Base-by-base conservation (phyloP, 352 stramenopile species). In the Globisporangium solare region DNA sequence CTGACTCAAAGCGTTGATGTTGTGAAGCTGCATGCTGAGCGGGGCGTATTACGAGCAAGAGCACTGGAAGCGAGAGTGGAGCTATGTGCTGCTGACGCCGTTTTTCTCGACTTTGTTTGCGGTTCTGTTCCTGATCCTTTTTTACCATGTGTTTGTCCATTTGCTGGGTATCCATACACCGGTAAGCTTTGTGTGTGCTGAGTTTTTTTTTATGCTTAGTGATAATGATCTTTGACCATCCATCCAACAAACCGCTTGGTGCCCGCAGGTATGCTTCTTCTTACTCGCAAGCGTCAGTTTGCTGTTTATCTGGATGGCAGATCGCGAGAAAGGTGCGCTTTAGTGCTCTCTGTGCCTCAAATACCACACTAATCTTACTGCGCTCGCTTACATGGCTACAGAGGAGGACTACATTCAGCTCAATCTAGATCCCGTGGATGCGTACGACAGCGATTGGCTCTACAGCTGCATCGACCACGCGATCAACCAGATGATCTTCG, bases 361-460 rank as follows among this genome's bases (percentile, higher is more conserved):
- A 8, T 35, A 6, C 27, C 27, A 10, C 2, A 35, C 27, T 35
- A 7, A 35, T 10, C 27, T 35, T 6, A 10, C 10, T 6, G 10
- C 27, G 10, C 27, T 10, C 10, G 27, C 7, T 35, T 35, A 6
- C 27, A 35, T 35, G 27, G 27, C 7, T 8, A 35, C 27, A 35
- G 81, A 89, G 31, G 71, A 76, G 8, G 61, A 76, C 18, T 67
- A 76, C 41, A 62, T 92, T 10, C 67, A 88, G 47, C 65, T 76
- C 48, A 42, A 64, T 6, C 67, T 92, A 17, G 75, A 84, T 7
- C 69, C 81, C 4, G 72, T 87, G 35, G 81, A 88, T 47, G 71
- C 65, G 24, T 91, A 92, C 58, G 83, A 94, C 63, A 89, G 81
- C 66, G 81, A 94, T 66, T 92, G 81, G 81, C 52, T 89, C 47